Conservation (phyloP, 352 stramenopile species). For the Thalassiosira hispida region DNA sequence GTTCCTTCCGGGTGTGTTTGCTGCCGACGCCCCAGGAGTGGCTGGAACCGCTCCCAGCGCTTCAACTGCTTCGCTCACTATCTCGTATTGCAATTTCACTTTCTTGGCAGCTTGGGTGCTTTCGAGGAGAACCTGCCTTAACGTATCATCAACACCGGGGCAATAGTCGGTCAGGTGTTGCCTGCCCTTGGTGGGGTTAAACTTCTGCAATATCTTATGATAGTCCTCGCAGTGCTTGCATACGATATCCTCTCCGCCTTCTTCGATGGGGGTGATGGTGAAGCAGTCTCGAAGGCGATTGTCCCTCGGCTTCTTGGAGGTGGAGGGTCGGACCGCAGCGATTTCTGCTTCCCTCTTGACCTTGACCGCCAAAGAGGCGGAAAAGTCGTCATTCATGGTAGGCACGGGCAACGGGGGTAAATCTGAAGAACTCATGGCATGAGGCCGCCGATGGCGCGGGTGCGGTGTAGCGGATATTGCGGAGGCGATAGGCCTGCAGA, state of each 20-base stretch:
- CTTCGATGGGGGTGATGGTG: constrained; percentile 11
- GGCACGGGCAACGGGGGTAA: too few relatives aligned
- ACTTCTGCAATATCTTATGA: constrained; percentile 21
- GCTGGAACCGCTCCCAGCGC: too few relatives aligned
- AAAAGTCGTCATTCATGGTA: too few relatives aligned
- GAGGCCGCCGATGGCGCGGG: too few relatives aligned
- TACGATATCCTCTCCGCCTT: constrained; percentile 6
- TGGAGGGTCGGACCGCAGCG: not conserved
- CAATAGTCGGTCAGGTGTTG: constrained; percentile 16
- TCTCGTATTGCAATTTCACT: too few relatives aligned
- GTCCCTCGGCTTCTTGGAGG: constrained; percentile 31
- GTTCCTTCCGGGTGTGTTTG: not conserved
- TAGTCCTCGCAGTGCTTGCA: constrained; percentile 31
- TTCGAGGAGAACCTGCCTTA: constrained; percentile 8
- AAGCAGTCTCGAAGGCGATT: constrained; percentile 31
- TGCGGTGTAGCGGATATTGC: too few relatives aligned
- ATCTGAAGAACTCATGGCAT: too few relatives aligned
- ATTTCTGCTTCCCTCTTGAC: too few relatives aligned
- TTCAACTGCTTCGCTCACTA: too few relatives aligned
- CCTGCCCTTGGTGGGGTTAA: constrained; percentile 34
- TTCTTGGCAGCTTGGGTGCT: constrained; percentile 24
- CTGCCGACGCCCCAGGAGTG: not conserved
- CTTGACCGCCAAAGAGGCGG: too few relatives aligned
- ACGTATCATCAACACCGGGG: constrained; percentile 9
- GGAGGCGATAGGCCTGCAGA: too few relatives aligned